Conservation (phyloP, 257 asterid genomes). For the Solanum stenotomum region DNA sequence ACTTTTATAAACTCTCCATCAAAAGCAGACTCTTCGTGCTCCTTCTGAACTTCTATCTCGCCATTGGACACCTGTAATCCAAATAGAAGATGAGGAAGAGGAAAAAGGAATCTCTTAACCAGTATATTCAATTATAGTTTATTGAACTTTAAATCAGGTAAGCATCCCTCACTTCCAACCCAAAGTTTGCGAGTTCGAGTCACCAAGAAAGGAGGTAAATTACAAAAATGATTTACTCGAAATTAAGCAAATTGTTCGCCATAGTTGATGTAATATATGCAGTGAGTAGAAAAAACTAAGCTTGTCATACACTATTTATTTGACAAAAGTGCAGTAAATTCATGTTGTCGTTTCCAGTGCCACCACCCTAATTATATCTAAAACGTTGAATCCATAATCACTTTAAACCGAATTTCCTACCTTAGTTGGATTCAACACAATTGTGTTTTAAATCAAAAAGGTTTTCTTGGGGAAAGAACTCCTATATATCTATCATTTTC, state of each 20-base stretch:
- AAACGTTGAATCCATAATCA: not conserved
- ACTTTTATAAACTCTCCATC: constrained; percentile 89
- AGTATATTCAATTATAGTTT: not conserved
- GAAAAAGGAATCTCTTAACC: not conserved
- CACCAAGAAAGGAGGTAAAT: too few species aligned
- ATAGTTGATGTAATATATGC: not conserved
- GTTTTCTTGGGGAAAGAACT: not conserved
- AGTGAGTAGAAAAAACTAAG: not conserved
- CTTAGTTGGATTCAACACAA: not conserved
- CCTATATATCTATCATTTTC: not conserved
- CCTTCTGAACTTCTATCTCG: constrained; percentile 35
- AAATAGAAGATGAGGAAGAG: not conserved
- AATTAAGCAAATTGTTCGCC: not conserved
- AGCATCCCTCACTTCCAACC: too few species aligned
- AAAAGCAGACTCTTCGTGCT: constrained; percentile 46
- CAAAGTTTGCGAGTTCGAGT: too few species aligned
- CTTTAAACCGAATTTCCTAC: not conserved
- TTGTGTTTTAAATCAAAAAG: not conserved
- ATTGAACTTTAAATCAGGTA: not conserved
- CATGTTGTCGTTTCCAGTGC: not conserved
- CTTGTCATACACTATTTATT: not conserved
- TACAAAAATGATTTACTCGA: not conserved
- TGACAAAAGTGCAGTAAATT: not conserved
- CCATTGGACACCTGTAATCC: not conserved
- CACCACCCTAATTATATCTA: not conserved